Conservation (phyloP, 2,329 filamentous ascomycete species). For the Pezicula neosporulosa region DNA sequence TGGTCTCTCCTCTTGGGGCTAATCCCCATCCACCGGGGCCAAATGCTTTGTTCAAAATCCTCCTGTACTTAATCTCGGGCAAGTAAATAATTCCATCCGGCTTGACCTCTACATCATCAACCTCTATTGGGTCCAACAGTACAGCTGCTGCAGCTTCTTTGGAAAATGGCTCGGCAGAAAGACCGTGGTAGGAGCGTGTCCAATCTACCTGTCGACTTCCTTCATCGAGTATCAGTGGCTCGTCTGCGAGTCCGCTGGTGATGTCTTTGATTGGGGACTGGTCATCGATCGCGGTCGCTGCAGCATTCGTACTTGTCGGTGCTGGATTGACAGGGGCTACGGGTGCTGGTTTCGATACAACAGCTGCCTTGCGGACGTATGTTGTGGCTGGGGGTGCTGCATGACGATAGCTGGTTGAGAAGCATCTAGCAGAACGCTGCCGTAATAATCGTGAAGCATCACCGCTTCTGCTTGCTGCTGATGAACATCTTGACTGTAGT, state of each 20-base stretch:
- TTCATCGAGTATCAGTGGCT: constrained; percentile 43
- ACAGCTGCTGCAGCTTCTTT: constrained; percentile 60
- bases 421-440: constrained; percentile 9
- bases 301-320: constrained; percentile 72
- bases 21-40: constrained; percentile 95
- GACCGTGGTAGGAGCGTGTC: constrained; percentile 68
- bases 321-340: constrained; percentile 13
- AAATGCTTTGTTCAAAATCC: constrained; percentile 87
- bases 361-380: constrained; percentile 17
- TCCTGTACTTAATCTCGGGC: constrained; percentile 95
- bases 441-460: background rate
- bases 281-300: constrained; percentile 59
- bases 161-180: constrained; percentile 61
- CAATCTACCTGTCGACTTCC: constrained; percentile 61
- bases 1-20: constrained; percentile 78
- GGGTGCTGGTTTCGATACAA: constrained; percentile 11
- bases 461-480: background rate
- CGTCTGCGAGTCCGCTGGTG: constrained; percentile 46
- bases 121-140: constrained; percentile 59
- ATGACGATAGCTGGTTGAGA: constrained; percentile 17
- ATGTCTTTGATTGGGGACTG: constrained; percentile 34
- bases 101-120: constrained; percentile 90
- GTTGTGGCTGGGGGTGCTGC: constrained; percentile 20
- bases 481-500: constrained; percentile 1
- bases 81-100: constrained; percentile 95